Percentiles rank a stretch among this genome's conserved stretches.
These are phyloP conservation scores for Cercospora beticola DNA, from an alignment of 2,329 filamentous ascomycete species.

Conservation along the genomic window DNA sequence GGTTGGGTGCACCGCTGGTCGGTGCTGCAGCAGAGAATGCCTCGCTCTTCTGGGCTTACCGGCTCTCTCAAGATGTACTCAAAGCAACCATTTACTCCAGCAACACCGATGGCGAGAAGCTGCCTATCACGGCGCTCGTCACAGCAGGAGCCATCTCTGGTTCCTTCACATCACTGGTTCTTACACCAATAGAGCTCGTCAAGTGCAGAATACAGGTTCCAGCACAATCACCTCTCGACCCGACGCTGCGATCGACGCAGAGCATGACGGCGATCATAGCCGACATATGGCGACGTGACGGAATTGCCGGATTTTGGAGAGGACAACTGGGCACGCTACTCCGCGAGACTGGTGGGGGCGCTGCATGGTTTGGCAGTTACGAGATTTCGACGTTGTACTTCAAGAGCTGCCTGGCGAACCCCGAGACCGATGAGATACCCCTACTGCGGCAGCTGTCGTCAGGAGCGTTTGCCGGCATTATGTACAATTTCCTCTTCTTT, in stretches of 20 bases:
- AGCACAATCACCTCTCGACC: slow-evolving; percentile 37
- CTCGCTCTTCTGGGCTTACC: slow-evolving; percentile 89
- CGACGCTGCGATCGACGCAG: slow-evolving; percentile 25
- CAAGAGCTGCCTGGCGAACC: slow-evolving; percentile 45
- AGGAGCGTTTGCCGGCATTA: slow-evolving; percentile 83
- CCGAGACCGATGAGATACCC: slow-evolving; percentile 58
- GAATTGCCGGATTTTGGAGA: slow-evolving; percentile 86
- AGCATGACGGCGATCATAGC: slow-evolving; percentile 68
- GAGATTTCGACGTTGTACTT: slow-evolving; percentile 73
- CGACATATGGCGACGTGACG: slow-evolving; percentile 79
- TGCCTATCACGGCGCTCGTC: slow-evolving; percentile 74
- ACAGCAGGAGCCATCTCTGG: slow-evolving; percentile 83
- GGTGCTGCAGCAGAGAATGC: slow-evolving; percentile 92
- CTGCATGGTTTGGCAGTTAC: slow-evolving; percentile 93
- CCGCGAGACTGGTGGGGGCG: slow-evolving; percentile 86
- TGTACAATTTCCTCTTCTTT: slow-evolving; percentile 96
- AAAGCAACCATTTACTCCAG: slow-evolving; percentile 58
- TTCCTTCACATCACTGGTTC: slow-evolving; percentile 81
- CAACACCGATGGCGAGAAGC: slow-evolving; percentile 44
- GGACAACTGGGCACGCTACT: slow-evolving; percentile 92
- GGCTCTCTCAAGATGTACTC: slow-evolving; percentile 59
- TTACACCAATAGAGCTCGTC: slow-evolving; percentile 94
- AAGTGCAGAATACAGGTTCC: slow-evolving; percentile 98
- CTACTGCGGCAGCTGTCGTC: slow-evolving; percentile 85
- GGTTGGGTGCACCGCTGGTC: slow-evolving; percentile 85